Evolutionary conservation across 345 rosid genomes (phyloP), one percentile per base, ranked within the genome.

Genomic region (Alliaria petiolata): DNA sequence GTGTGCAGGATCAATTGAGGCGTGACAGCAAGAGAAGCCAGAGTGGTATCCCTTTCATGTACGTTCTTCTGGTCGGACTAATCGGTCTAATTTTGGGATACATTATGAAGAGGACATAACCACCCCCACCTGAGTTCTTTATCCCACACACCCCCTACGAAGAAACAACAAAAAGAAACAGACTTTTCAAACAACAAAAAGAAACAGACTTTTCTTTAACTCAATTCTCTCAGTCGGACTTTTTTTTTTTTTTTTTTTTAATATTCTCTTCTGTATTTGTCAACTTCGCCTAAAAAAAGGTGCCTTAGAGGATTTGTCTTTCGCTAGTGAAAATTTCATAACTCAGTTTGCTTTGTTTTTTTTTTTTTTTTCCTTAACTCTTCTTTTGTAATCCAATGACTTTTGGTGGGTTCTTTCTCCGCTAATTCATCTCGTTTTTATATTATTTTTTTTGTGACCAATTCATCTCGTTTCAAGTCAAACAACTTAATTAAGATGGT

Each of bases 11-110:
- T 56, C 49, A 60, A 31, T 46, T 87, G 77, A 82, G 78, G 86
- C 88, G 60, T 42, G 78, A 82, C 66, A 57, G 79, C 39, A 82
- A 65, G 73, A 80, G 59, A 75, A 73, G 75, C 34, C 75, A 70
- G 1, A 56, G 65, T 30, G 79, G 89, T 42, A 68, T 86, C 49
- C 70, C 91, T 0, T 69, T 87, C 56, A 51, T 81, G 61, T 89
- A 80, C 47, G 82, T 81, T 26, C 44, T 89, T 81, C 72, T 93
- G 33, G 69, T 93, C 12, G 98, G 87, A 64, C 65, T 87, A 80
- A 22, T 93, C 33, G 91, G 96, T 53, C 61, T 91, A 78, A 60
- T 93, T 67, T 75, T 91, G 87, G 97, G 95, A 42, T 90, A 86
- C 69, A 81, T 90, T 20, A 15, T 90, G 84, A 88, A 88, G 85